Base-by-base conservation (phyloP, 257 asterid species). In the Scutellaria galericulata region DNA sequence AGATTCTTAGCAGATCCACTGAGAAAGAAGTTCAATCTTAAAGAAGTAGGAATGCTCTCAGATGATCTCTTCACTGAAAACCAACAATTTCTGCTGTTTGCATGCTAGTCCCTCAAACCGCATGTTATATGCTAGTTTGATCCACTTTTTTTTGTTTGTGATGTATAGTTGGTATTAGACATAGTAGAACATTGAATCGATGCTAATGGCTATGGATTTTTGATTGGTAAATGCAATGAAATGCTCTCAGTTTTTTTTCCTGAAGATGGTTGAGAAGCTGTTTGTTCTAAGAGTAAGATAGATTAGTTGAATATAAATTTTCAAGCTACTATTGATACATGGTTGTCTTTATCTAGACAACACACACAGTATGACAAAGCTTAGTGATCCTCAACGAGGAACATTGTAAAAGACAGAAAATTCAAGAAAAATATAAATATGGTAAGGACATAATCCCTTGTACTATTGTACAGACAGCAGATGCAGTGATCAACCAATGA, bases 401-500 rank as follows among this genome's bases (percentile, higher is more conserved):
- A n/a, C 7, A 11, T 18, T 55, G 13, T 53, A 74, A 67, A 41
- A 64, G 53, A 71, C 68, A 64, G 10, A 42, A 7, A 65, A 15
- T 22, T 18, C 3, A n/a, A 27, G 57, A 0, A 39, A 63, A 9
- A 35, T 20, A 24, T 7, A 24, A 73, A 22, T 40, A 44, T 68
- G 0, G 15, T 50, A 20, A 70, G 51, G 9, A 11, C 27, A 57
- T 9, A 12, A 39, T 44, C 11, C 11, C 47, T 44, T 1, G 47
- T 44, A 44, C 11, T 7, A 24, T 24, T 24, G 27, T 24, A 24
- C 27, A 27, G 1, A 5, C 7, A 47, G 51, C n/a, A 24, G 59
- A 13, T 14, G 54, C 15, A 40, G 48, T 18, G 73, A 71, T 73
- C 76, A 86, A 1, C 81, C 74, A 65, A 94, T 75, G 50, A 94